A percentile compares a stretch with the other conserved stretches of the same genome.
Evolutionary conservation across 2,329 filamentous ascomycete genomes (phyloP).

Genomic region (Pyrenophora seminiperda): DNA sequence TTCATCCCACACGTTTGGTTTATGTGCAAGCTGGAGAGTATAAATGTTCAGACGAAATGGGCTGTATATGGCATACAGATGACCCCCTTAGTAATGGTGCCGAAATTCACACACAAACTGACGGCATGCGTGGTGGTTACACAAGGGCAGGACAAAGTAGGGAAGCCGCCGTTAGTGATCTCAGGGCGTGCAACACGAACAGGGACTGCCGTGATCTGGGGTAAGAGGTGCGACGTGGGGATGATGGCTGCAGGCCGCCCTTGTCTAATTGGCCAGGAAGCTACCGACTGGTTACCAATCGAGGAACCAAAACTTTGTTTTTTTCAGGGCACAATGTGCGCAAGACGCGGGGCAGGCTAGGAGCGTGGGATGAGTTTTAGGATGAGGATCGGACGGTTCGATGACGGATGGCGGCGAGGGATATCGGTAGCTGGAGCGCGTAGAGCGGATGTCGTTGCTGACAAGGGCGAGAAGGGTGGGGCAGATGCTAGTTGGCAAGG

Average conservation of each 20-base stretch:
- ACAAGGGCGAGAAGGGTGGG: constrained; percentile 9
- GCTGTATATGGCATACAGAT: constrained; percentile 14
- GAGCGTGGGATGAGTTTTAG: constrained; percentile 33
- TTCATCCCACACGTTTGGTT: constrained; percentile 44
- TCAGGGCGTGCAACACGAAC: constrained; percentile 19
- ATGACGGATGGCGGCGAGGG: constrained; percentile 25
- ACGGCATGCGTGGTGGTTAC: constrained; percentile 20
- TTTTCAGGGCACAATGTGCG: constrained; percentile 29
- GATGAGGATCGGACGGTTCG: constrained; percentile 17
- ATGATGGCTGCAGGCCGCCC: constrained; percentile 21
- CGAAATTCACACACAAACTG: constrained; percentile 14
- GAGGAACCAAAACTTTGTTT: constrained; percentile 29
- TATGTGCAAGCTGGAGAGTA: constrained; percentile 2
- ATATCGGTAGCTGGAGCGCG: constrained; percentile 32
- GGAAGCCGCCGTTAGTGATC: constrained; percentile 22
- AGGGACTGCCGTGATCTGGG: constrained; percentile 31
- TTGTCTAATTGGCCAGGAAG: constrained; percentile 36
- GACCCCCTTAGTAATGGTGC: constrained; percentile 18
- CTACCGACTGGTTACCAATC: constrained; percentile 24
- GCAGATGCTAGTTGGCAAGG: constrained; percentile 6
- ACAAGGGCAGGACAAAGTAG: constrained; percentile 25
- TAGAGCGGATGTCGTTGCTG: constrained; percentile 31
- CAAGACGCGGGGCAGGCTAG: constrained; percentile 30
- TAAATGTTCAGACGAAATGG: constrained; percentile 3
- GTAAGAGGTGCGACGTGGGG: constrained; percentile 40